phyloP scores from a whole-genome alignment of 257 asterid species.

The Plantago major region DNA sequence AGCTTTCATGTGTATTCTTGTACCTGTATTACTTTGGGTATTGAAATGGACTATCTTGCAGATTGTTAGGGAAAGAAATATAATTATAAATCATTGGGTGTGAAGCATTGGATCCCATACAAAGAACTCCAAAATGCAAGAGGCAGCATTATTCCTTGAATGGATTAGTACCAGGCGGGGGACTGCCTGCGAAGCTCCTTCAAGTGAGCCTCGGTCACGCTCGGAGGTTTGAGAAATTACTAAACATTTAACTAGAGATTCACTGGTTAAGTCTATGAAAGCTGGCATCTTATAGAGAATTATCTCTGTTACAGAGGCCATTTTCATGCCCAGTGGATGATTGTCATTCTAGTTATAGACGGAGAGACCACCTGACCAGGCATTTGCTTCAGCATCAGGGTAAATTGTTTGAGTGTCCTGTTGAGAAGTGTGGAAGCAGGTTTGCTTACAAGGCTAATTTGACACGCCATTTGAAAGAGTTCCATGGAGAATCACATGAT shows the following conservation, averaged over 20 bases:
- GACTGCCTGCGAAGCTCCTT: slow-evolving; percentile 99
- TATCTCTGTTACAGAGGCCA: slow-evolving; percentile 53
- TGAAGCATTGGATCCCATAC: slow-evolving; percentile 99
- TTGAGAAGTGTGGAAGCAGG: slow-evolving; percentile 39
- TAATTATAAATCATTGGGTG: slow-evolving; percentile 44
- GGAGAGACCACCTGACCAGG: slow-evolving; percentile 78
- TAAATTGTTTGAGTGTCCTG: slow-evolving; percentile 58
- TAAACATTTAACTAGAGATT: slow-evolving; percentile 5
- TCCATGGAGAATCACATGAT: slow-evolving; percentile 68
- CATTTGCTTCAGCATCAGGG: slow-evolving; percentile 85
- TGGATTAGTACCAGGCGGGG: slow-evolving; percentile 99
- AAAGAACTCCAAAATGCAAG: slow-evolving; percentile 96
- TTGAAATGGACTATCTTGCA: too few relatives aligned
- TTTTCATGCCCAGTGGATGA: slow-evolving; percentile 70
- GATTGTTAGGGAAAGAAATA: too few relatives aligned
- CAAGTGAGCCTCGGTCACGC: slow-evolving; percentile 98
- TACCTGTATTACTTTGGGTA: too few relatives aligned
- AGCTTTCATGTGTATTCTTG: too few relatives aligned
- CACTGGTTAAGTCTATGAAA: neutral
- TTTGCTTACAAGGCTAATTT: slow-evolving; percentile 60
- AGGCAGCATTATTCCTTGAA: slow-evolving; percentile 60
- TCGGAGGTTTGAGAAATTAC: slow-evolving; percentile 49
- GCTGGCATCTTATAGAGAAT: slow-evolving; percentile 7
- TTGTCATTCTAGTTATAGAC: slow-evolving; percentile 68
- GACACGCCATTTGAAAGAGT: slow-evolving; percentile 65